Evolutionary conservation across 306 rosid species (phyloP).

Genomic region (Gillenia trifoliata): DNA sequence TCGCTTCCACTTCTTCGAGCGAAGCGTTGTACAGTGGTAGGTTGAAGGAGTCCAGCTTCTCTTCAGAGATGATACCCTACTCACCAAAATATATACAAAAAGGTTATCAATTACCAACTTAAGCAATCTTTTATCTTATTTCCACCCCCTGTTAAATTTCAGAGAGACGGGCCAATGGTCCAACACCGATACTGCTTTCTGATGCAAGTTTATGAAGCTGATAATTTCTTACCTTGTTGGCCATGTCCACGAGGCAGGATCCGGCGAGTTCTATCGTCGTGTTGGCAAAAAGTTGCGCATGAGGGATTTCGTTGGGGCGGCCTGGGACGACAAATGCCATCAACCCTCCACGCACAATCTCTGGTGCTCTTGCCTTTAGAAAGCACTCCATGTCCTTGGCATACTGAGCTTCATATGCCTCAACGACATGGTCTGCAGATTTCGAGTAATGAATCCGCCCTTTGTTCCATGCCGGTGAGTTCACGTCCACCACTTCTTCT

Average conservation of each 20-base stretch:
- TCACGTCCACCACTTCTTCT: neutral
- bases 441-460: conserved; percentile 7
- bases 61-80: conserved; percentile 13
- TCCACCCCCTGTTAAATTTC: no score
- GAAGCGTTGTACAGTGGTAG: neutral
- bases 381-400: neutral
- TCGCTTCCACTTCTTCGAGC: conserved; percentile 10
- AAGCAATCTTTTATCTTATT: no score
- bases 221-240: no score
- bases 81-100: neutral
- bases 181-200: no score
- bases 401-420: conserved; percentile 15
- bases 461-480: conserved; percentile 17
- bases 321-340: no score
- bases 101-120: no score
- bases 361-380: no score
- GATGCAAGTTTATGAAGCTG: neutral
- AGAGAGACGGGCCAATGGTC: no score
- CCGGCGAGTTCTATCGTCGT: neutral
- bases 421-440: conserved; percentile 3
- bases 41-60: conserved; percentile 22
- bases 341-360: no score
- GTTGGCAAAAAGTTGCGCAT: neutral
- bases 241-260: no score
- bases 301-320: no score